phyloP scores from a whole-genome alignment of 1,139 yeast species.

The Debaryomyces singareniensis region DNA sequence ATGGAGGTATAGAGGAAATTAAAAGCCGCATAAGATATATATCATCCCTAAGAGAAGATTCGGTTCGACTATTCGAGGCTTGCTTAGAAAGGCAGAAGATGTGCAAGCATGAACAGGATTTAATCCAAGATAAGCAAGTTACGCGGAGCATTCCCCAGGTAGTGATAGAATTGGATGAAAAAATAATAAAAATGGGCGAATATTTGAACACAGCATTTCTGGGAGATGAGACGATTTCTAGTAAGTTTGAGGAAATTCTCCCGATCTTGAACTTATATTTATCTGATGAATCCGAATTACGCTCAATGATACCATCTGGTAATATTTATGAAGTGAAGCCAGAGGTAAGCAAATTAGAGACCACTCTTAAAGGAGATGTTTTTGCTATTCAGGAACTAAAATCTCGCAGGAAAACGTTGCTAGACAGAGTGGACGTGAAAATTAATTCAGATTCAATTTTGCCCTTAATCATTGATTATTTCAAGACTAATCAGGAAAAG shows the following conservation, averaged over 20 bases:
- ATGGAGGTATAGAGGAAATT: constrained; percentile 48
- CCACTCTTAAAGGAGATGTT: constrained; percentile 33
- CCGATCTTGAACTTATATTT: constrained; percentile 39
- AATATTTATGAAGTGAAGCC: too few relatives aligned
- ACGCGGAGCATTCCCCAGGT: too few relatives aligned
- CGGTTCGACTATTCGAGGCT: constrained; percentile 45
- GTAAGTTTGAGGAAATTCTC: constrained; percentile 38
- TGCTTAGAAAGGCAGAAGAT: constrained; percentile 37
- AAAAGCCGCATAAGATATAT: constrained; percentile 42
- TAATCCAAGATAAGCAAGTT: too few relatives aligned
- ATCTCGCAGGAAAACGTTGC: constrained; percentile 29
- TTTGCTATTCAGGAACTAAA: constrained; percentile 21
- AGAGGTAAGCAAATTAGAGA: constrained; percentile 33
- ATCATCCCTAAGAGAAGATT: constrained; percentile 7
- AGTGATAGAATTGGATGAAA: constrained; percentile 22
- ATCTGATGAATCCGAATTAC: constrained; percentile 36
- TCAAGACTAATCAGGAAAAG: constrained; percentile 14
- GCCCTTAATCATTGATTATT: constrained; percentile 45
- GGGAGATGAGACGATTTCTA: constrained; percentile 52
- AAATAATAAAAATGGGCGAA: constrained; percentile 36
- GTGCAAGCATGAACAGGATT: too few relatives aligned
- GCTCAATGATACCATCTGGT: constrained; percentile 45
- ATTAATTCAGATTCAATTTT: constrained; percentile 43
- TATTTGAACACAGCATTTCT: constrained; percentile 54
- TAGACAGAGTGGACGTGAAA: constrained; percentile 38